Evolutionary conservation across 192 early-diverging fungal species (phyloP).

Genomic region (Chytriomyces hyalinus): DNA sequence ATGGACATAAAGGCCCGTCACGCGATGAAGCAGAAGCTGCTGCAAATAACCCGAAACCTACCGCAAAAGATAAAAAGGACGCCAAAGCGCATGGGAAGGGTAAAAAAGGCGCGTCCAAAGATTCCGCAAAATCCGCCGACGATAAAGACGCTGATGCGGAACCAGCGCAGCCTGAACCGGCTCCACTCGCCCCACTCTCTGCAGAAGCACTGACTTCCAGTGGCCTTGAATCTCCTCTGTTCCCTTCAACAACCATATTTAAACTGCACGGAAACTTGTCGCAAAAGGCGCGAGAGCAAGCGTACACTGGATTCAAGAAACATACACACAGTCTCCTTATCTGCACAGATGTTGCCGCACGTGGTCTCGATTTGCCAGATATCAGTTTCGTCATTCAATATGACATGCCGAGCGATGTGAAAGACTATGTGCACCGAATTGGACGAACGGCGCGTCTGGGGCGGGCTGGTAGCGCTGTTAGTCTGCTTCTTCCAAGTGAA

Average conservation of each 20-base stretch:
- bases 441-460: slow-evolving; percentile 97
- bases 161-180: not conserved
- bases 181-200: slow-evolving; percentile 27
- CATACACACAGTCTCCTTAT: slow-evolving; percentile 73
- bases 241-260: slow-evolving; percentile 76
- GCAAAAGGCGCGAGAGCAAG: slow-evolving; percentile 77
- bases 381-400: slow-evolving; percentile 93
- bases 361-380: slow-evolving; percentile 96
- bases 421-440: slow-evolving; percentile 96
- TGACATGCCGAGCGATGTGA: slow-evolving; percentile 91
- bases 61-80: slow-evolving; percentile 43
- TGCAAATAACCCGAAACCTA: slow-evolving; percentile 47
- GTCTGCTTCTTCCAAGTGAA: slow-evolving; percentile 93
- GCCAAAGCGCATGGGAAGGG: slow-evolving; percentile 27
- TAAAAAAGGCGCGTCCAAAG: slow-evolving; percentile 20
- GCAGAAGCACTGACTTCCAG: slow-evolving; percentile 39
- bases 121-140: slow-evolving; percentile 17
- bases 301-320: slow-evolving; percentile 74
- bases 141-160: slow-evolving; percentile 14
- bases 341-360: slow-evolving; percentile 96
- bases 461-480: slow-evolving; percentile 78
- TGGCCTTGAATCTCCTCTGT: slow-evolving; percentile 58
- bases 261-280: slow-evolving; percentile 89
- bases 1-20: slow-evolving; percentile 56
- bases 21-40: slow-evolving; percentile 48